Evolutionary conservation across 2,329 filamentous ascomycete species (phyloP), one percentile per base, ranked within the genome.

Genomic region (Pseudopithomyces chartarum): DNA sequence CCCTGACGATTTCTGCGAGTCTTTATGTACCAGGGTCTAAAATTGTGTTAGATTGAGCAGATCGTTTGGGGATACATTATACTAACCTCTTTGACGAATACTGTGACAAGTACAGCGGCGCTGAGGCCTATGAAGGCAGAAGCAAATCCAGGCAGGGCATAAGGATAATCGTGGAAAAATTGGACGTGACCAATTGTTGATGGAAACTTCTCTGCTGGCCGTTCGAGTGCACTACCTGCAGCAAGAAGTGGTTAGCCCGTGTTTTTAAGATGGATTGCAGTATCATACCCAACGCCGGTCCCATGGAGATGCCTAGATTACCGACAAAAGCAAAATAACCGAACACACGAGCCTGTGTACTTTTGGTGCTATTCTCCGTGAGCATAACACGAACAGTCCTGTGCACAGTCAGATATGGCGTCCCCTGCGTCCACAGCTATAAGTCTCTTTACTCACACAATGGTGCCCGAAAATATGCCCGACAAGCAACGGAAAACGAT

Each of bases 311-410:
- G 3, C 91, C 91, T 8, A 93, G 20, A 62, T 94, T 94, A 4
- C 86, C 86, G 0, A 84, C 80, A 68, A 94, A 91, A 10, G 90
- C 89, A 69, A 93, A 93, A 80, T 86, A 90, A 67, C 87, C 87
- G 68, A 93, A 95, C 0, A 88, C 86, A 26, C 82, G 78, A 0
- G 90, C 90, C 74, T 93, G 90, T 0, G 87, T 92, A 59, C 84
- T 82, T 5, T 83, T 77, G 0, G 87, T 90, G 71, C 86, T 89
- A 63, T 87, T 85, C 74, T 95, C 91, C 17, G 85, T 84, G 29
- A 94, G 81, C 88, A 94, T 92, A 6, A 90, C 87, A 26, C 91
- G 82, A 54, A 94, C 85, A 6, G 90, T 89, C 52, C 70, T 73
- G 19, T 15, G 17, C n/a, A 13, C 19, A 34, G 32, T 61, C 12